phyloP scores from a whole-genome alignment of 176 grass and related monocot genomes.

The Miscanthus lutarioriparius region DNA sequence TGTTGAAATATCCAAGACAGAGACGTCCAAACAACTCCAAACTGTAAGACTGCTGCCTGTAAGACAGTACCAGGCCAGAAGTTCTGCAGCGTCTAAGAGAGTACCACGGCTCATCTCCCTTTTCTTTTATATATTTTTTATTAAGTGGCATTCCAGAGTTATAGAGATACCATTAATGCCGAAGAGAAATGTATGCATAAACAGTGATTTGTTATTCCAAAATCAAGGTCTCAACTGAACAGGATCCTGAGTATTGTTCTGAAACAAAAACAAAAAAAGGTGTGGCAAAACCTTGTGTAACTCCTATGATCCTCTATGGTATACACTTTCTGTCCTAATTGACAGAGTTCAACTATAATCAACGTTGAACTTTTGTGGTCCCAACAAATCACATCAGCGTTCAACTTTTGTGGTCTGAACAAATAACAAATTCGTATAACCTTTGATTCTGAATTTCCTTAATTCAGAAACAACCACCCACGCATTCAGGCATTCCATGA shows the following conservation, averaged over 20 bases:
- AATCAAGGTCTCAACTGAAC: conserved; percentile 4
- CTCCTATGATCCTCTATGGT: conserved; percentile 22
- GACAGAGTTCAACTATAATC: conserved; percentile 24
- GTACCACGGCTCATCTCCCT: too few species aligned
- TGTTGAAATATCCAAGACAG: too few species aligned
- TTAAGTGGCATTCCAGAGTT: background rate
- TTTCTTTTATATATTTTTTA: too few species aligned
- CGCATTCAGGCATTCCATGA: conserved; percentile 73
- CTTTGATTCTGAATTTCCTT: background rate
- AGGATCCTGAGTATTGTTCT: conserved; percentile 16
- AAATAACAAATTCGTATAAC: background rate
- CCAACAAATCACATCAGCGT: background rate
- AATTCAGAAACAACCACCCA: background rate
- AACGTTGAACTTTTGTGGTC: background rate
- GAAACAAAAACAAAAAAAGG: background rate
- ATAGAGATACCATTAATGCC: background rate
- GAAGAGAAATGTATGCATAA: background rate
- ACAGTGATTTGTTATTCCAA: conserved; percentile 23
- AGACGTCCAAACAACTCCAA: too few species aligned
- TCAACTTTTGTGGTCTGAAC: background rate
- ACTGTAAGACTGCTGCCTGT: too few species aligned
- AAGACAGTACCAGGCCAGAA: too few species aligned
- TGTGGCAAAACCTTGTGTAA: background rate
- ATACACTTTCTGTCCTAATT: conserved; percentile 43
- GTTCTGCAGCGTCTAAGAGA: too few species aligned